Base-by-base conservation (phyloP, 2,329 filamentous ascomycete genomes). In the Calcarisporium arbuscula region DNA sequence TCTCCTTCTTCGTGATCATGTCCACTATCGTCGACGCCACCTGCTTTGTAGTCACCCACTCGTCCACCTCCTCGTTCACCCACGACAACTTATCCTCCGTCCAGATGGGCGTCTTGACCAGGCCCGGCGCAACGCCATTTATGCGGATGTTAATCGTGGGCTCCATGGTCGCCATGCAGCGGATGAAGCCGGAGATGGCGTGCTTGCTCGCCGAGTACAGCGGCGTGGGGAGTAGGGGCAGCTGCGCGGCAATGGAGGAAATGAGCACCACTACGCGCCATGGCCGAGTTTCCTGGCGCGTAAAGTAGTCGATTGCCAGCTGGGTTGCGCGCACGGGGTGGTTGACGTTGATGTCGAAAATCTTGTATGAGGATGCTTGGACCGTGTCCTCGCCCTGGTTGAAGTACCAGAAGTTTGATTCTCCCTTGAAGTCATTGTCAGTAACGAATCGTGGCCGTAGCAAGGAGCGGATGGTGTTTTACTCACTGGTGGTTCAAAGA, bases 91-190 rank as follows among this genome's bases (percentile, higher is more conserved):
- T 70, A 41, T 69, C 65, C 2, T 69, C 65, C 0, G 50, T 59
- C 63, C 65, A 68, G 4, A 71, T 39, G 3, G 67, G 67, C 2
- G 68, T 70, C 7, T 52, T 46, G 1, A 70, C 60, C 2, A 67
- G 32, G 0, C 63, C 66, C 0, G 67, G 68, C 0, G 66, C 64
- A 0, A 70, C 61, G 0, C 58, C 65, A 30, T 52, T 62, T 21
- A 71, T 61, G 1, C 62, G 47, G 14, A 71, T 56, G 0, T 55
- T 51, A 3, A 49, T 35, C 1, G 43, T 32, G 1, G 39, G 34
- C 16, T 68, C 59, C 5, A 70, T 42, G 0, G 38, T 37, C 0
- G 53, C 57, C 0, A 71, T 43, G n/a, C 56, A 60, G 3, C 66
- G 52, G 3, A 67, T 60, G 19, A 67, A 64, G 0, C 60, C 61